Base-by-base conservation (phyloP, 1,284 basidiomycete species). In the Athelia sp. region DNA sequence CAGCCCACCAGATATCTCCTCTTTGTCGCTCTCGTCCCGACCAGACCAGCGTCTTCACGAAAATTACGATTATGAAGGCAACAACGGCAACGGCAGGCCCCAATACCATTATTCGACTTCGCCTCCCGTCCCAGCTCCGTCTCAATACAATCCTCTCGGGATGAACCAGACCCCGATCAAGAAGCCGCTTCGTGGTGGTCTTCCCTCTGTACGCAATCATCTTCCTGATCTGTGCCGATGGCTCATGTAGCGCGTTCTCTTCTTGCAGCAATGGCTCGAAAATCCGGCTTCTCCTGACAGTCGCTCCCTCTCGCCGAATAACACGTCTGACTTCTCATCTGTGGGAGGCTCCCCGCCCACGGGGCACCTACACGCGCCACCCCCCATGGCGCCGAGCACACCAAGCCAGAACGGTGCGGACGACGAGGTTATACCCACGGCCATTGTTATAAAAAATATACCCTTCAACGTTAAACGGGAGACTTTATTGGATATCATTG, bases 391-490 rank as follows among this genome's bases (percentile, higher is more conserved):
- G 17, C 68, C 80, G 9, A 68, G 71, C 36, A 76, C 76, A 17
- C 76, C 77, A 50, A 70, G 66, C 55, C 74, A 68, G 64, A 21
- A n/a, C 36, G 73, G 66, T 50, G 56, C 63, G 43, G 92, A 93
- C 58, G 94, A 98, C 67, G 95, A 98, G 67, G 81, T 98, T 66
- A 99, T 99, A 69, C 96, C 96, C 48, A 99, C 96, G 15, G 96
- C 97, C 49, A 98, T 99, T 62, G 96, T 99, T 63, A 97, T 99
- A 72, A 99, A 99, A 81, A 98, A 98, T 78, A 99, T 98, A 71
- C 96, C 95, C 52, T 98, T 99, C 76, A 94, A 93, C 61, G 93
- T 98, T 59, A 93, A 94, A 72, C 86, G 90, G 63, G 95, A 99
- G 72, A 93, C 93, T 51, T 80, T 99, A 53, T 84, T 99, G 60